Percentiles rank a stretch among this genome's conserved stretches.
Conservation (phyloP, 192 early-diverging fungal species). For the Linnemannia elongata region DNA sequence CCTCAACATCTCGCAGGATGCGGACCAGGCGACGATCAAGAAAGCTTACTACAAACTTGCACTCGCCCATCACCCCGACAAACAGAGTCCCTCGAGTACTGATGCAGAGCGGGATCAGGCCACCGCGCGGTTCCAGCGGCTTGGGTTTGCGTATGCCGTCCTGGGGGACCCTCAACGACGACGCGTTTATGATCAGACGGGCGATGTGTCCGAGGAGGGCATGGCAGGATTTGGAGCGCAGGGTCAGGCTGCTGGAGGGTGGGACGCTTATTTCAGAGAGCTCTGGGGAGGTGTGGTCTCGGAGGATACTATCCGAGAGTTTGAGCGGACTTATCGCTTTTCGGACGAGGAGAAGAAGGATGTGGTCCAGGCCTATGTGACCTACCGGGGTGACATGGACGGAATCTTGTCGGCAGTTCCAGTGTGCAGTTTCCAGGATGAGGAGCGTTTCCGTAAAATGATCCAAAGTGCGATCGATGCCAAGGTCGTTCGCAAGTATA, state of each 20-base stretch:
- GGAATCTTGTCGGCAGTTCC: constrained; percentile 73
- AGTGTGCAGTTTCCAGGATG: constrained; percentile 74
- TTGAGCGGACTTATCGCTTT: constrained; percentile 77
- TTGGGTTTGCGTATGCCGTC: constrained; percentile 82
- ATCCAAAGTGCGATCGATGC: constrained; percentile 74
- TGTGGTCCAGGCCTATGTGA: constrained; percentile 74
- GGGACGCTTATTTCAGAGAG: constrained; percentile 87
- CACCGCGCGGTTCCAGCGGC: constrained; percentile 79
- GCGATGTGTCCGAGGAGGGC: constrained; percentile 62
- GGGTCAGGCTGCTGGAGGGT: constrained; percentile 69
- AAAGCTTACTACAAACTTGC: constrained; percentile 92
- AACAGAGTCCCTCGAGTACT: constrained; percentile 73
- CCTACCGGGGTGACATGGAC: constrained; percentile 79
- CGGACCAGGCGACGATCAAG: constrained; percentile 83
- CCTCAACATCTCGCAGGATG: constrained; percentile 77
- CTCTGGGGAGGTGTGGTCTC: constrained; percentile 81
- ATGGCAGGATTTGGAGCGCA: constrained; percentile 59
- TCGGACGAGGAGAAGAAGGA: constrained; percentile 84
- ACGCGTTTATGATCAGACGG: constrained; percentile 82
- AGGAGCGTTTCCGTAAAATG: constrained; percentile 71
- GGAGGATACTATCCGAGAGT: constrained; percentile 81
- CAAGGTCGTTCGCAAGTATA: constrained; percentile 65
- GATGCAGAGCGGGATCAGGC: constrained; percentile 72
- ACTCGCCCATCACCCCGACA: constrained; percentile 89
- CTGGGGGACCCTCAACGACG: constrained; percentile 77